phyloP scores from a whole-genome alignment of 768 basidiomycete species.

The Rhodosporidiobolus odoratus region DNA sequence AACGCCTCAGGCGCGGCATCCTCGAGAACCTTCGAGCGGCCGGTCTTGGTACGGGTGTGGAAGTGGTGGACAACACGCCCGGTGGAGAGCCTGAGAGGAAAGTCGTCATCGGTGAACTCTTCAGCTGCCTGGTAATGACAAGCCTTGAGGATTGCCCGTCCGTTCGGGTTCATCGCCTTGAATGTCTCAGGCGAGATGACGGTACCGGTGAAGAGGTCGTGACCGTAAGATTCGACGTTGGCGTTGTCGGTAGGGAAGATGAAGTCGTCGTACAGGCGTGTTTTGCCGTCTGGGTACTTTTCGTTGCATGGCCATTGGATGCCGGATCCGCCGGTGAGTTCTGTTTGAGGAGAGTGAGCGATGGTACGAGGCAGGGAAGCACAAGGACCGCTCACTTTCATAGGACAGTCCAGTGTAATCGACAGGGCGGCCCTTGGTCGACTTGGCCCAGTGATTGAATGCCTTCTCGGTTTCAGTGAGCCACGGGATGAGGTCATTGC shows the following conservation, averaged over 20 bases:
- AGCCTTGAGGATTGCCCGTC: constrained; percentile 36
- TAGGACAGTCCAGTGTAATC: constrained; percentile 37
- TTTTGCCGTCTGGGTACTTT: constrained; percentile 19
- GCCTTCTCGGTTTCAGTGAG: constrained; percentile 15
- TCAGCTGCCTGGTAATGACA: constrained; percentile 31
- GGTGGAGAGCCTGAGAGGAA: constrained; percentile 32
- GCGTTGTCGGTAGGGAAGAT: constrained; percentile 35
- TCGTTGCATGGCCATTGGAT: constrained; percentile 42
- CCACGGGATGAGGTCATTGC: constrained; percentile 29
- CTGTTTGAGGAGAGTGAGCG: not conserved
- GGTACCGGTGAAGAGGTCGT: constrained; percentile 36
- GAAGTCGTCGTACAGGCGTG: constrained; percentile 33
- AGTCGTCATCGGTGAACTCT: constrained; percentile 31
- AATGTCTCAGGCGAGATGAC: constrained; percentile 29
- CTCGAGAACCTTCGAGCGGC: constrained; percentile 31
- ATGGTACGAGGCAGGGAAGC: not conserved
- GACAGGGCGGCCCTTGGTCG: constrained; percentile 32
- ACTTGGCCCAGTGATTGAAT: constrained; percentile 35
- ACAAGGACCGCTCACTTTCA: constrained; percentile 1
- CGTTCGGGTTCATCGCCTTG: constrained; percentile 36
- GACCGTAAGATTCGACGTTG: constrained; percentile 29
- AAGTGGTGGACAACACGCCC: constrained; percentile 34
- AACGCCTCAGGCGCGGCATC: constrained; percentile 36
- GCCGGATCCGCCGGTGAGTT: constrained; percentile 36
- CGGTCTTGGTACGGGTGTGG: constrained; percentile 40